Conservation (phyloP, 139 green algal species). For the Chlamydomonas schloesseri region DNA sequence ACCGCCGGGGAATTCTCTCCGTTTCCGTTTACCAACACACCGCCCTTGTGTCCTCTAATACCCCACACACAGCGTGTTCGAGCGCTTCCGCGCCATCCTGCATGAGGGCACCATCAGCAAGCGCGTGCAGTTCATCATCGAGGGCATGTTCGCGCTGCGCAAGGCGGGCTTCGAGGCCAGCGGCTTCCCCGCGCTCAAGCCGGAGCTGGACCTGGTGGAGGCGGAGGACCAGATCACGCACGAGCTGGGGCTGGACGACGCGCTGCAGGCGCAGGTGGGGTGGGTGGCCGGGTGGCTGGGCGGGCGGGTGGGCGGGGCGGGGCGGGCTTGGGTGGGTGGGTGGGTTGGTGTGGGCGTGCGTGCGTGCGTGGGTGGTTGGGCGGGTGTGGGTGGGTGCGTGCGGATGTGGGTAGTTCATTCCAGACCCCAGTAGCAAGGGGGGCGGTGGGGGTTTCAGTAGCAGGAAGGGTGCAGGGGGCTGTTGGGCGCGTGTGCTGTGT, state of each 20-base stretch:
- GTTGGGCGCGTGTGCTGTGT: too few species aligned
- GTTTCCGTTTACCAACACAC: too few species aligned
- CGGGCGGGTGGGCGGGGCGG: too few species aligned
- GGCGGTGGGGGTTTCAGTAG: too few species aligned
- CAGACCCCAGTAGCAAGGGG: too few species aligned
- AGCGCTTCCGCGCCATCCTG: slow-evolving; percentile 91
- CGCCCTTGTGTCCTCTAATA: too few species aligned
- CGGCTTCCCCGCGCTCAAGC: slow-evolving; percentile 75
- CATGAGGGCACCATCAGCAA: slow-evolving; percentile 93
- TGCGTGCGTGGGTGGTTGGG: not conserved
- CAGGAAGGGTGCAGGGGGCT: too few species aligned
- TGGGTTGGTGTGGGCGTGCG: slow-evolving; percentile 50
- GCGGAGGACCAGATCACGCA: slow-evolving; percentile 97
- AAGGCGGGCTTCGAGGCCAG: slow-evolving; percentile 86
- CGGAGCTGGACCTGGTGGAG: slow-evolving; percentile 95
- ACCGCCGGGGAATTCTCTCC: too few species aligned
- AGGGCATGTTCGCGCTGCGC: slow-evolving; percentile 92
- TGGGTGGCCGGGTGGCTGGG: not conserved
- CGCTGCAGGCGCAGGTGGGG: slow-evolving; percentile 53
- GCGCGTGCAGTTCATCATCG: slow-evolving; percentile 93
- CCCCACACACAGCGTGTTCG: slow-evolving; percentile 79
- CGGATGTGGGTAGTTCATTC: not conserved
- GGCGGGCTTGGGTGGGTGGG: not conserved
- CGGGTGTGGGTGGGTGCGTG: not conserved
- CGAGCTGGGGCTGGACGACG: slow-evolving; percentile 86